phyloP scores from a whole-genome alignment of 345 rosid species.

The Conringia planisiliqua region DNA sequence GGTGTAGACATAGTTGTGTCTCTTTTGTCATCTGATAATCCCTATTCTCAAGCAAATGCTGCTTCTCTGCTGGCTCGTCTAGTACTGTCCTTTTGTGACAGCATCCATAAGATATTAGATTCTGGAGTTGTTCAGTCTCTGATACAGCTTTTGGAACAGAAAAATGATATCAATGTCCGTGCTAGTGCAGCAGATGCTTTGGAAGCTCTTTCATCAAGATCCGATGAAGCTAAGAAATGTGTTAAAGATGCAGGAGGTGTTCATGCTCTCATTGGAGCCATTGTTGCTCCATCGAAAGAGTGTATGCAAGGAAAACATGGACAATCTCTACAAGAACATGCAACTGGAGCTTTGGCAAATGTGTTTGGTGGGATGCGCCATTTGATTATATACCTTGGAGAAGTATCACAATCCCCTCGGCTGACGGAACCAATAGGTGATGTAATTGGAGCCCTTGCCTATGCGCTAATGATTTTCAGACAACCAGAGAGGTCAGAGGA shows the following conservation, averaged over 20 bases:
- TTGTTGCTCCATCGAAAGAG: slow-evolving; percentile 91
- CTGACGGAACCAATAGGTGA: slow-evolving; percentile 72
- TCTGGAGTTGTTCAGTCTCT: slow-evolving; percentile 73
- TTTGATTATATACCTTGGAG: slow-evolving; percentile 62
- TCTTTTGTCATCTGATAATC: slow-evolving; percentile 73
- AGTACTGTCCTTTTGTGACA: slow-evolving; percentile 62
- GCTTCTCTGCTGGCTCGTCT: slow-evolving; percentile 87
- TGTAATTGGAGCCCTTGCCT: slow-evolving; percentile 78
- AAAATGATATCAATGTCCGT: slow-evolving; percentile 63
- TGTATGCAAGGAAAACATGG: slow-evolving; percentile 71
- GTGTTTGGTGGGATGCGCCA: slow-evolving; percentile 72
- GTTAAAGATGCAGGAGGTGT: slow-evolving; percentile 71
- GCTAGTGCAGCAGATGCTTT: slow-evolving; percentile 91
- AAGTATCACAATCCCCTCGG: slow-evolving; percentile 62
- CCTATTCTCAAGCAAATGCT: slow-evolving; percentile 79
- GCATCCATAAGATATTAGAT: slow-evolving; percentile 49
- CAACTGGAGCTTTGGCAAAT: slow-evolving; percentile 81
- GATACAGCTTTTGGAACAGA: slow-evolving; percentile 57
- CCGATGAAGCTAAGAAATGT: slow-evolving; percentile 58
- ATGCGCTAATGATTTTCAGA: slow-evolving; percentile 67
- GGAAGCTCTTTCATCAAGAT: slow-evolving; percentile 74
- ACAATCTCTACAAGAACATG: slow-evolving; percentile 69
- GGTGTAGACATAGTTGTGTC: slow-evolving; percentile 75
- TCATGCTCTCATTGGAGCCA: slow-evolving; percentile 67
- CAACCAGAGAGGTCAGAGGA: slow-evolving; percentile 26